Evolutionary conservation across 1,284 basidiomycete genomes (phyloP), one percentile per base, ranked within the genome.

Genomic region (Sphaerobolus stellatus): DNA sequence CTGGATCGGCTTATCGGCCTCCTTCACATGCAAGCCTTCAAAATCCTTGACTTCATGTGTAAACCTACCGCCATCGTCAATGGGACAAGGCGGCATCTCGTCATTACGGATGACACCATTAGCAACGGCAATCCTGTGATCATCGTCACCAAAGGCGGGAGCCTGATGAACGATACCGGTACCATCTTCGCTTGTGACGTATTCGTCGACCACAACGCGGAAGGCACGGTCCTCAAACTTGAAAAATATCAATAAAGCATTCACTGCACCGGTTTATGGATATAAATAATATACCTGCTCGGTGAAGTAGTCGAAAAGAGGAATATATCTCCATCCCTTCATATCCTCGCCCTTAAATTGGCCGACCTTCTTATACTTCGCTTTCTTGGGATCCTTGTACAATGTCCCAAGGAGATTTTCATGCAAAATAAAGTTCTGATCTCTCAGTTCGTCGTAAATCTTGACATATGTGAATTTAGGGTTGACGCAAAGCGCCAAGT

Each of bases 81-180:
- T 81, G 31, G 97, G 97, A 71, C 94, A 98, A 2, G 97, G 97
- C 0, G 97, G 95, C 79, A 93, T 86, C 70, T 96, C 94, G 54
- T 98, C 95, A 1, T 84, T 77, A 27, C 78, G 77, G 30, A 98
- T 74, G 57, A 98, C 82, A 25, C 88, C 91, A 67, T 97, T 81
- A 2, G 84, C 86, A 58, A 98, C 81, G 28, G 91, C 87, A 63
- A 99, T 84, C 57, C 96, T 91, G 73, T 98, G 92, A 82, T 99
- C 97, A 65, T 99, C 97, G 67, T 98, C 97, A 79, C 97, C 97
- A 66, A 98, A 99, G 0, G 92, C 95, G 2, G 97, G 97, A 1
- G 97, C 94, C 75, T 99, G 97, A 71, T 99, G 97, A 48, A 99
- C 97, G 65, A 99, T 96, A 70, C 96, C 96, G 34, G 97, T 99